These are phyloP conservation scores for Pulveroboletus sp. DNA, from an alignment of 768 basidiomycete species.

Conservation along the genomic window DNA sequence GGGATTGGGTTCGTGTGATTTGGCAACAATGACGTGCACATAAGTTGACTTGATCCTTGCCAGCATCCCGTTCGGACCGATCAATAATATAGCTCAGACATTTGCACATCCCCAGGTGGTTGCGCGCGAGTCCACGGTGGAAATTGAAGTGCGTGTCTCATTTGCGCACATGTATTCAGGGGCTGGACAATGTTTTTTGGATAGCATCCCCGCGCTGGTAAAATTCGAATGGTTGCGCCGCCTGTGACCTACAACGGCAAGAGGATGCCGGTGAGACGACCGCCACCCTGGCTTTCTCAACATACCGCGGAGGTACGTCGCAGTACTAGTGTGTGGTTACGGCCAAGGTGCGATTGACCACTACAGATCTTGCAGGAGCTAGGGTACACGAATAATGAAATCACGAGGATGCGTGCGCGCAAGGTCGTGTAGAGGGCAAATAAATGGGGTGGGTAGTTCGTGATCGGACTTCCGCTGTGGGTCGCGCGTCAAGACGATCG, in stretches of 20 bases:
- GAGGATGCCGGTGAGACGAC: slow-evolving; percentile 67
- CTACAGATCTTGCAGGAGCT: slow-evolving; percentile 41
- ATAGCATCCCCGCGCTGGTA: slow-evolving; percentile 74
- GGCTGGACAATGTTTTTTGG: slow-evolving; percentile 11
- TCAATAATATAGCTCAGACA: slow-evolving; percentile 87
- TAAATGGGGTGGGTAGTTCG: slow-evolving; percentile 18
- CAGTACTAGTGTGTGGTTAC: slow-evolving; percentile 3
- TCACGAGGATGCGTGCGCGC: slow-evolving; percentile 41
- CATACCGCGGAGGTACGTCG: slow-evolving; percentile 70
- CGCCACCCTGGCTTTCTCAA: slow-evolving; percentile 88
- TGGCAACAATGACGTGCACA: slow-evolving; percentile 4
- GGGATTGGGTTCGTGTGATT: slow-evolving; percentile 68
- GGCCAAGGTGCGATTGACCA: slow-evolving; percentile 1
- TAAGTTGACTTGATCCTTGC: slow-evolving; percentile 7
- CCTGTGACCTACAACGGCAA: slow-evolving; percentile 80
- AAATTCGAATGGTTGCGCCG: slow-evolving; percentile 76
- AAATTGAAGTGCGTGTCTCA: slow-evolving; percentile 63
- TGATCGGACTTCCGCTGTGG: slow-evolving; percentile 30
- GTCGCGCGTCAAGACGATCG: slow-evolving; percentile 14
- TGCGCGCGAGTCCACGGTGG: slow-evolving; percentile 71
- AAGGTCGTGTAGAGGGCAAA: slow-evolving; percentile 36
- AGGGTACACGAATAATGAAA: slow-evolving; percentile 39
- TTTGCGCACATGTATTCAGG: slow-evolving; percentile 31
- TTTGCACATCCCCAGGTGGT: slow-evolving; percentile 86
- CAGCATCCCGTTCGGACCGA: slow-evolving; percentile 85